Base-by-base conservation (phyloP, 345 rosid genomes). In the Jatropha curcas region DNA sequence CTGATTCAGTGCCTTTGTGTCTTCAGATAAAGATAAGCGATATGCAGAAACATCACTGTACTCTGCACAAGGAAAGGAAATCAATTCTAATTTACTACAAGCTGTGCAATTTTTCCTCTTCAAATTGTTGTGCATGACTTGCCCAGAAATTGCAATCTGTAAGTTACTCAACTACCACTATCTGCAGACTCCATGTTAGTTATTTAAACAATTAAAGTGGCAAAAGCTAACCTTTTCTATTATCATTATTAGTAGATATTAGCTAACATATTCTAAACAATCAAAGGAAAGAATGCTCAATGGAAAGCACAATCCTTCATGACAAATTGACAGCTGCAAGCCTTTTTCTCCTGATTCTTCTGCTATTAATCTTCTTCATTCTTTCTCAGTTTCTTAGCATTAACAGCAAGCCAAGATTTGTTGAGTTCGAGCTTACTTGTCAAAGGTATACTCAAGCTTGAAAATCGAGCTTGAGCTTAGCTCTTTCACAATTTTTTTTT, bases 1-100 rank as follows among this genome's bases (percentile, higher is more conserved):
- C 87, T 93, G 99, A 83, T 88, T 93, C 60, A 93, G 92, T 84
- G 99, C 99, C 80, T 93, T 95, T 45, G 98, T 95, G 80, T 95
- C 99, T 85, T 96, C 99, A 9, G 98, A 93, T 46, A 96, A 84
- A 71, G 99, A 96, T 73, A 93, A 76, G 22, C 97, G 89, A 51
- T 88, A 96, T 0, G 99, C 98, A 25, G 92, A 76, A 78, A 96
- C 98, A 87, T 96, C 98, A 72, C 87, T 88, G 55, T 92, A 96
- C 77, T 96, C 99, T 96, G 81, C 82, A 82, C 28, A 70, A 61
- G 31, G 50, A 70, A 63, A 27, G 33, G 19, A 62, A 39, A 41
- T n/a, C 68, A 64, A 13, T 28, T 27, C 19, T 28, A 58, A 27
- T 58, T 58, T 13, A 27, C 62, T 58, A 34, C 34, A 58, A 33